A percentile compares a stretch with the other conserved stretches of the same genome.
Conservation (phyloP, 2,329 filamentous ascomycete genomes). For the Aspergillus piperis region DNA sequence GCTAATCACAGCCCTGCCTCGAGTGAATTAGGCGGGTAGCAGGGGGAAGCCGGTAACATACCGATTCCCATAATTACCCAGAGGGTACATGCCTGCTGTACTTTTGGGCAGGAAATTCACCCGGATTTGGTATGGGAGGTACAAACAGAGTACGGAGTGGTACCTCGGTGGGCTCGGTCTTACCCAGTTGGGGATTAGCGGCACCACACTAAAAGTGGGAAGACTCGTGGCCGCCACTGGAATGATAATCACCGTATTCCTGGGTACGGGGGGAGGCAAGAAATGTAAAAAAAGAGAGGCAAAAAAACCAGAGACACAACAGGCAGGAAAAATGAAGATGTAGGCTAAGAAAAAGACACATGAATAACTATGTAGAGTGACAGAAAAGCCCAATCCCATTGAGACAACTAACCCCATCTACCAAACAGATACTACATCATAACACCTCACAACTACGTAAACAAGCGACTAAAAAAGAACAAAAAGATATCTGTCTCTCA, state of each 20-base stretch:
- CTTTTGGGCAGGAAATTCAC: conserved; percentile 16
- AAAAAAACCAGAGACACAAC: not conserved
- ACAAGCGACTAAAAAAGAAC: too few relatives aligned
- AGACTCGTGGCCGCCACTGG: conserved; percentile 30
- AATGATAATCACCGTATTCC: conserved; percentile 17
- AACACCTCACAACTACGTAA: too few relatives aligned
- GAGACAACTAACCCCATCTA: too few relatives aligned
- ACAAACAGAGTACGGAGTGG: conserved; percentile 10
- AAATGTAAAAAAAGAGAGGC: not conserved
- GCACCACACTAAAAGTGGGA: conserved; percentile 18
- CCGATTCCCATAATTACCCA: conserved; percentile 1
- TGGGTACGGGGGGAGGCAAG: conserved; percentile 9
- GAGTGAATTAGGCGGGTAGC: not conserved
- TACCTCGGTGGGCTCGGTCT: conserved; percentile 7
- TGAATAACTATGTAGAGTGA: too few relatives aligned
- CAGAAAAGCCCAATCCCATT: too few relatives aligned
- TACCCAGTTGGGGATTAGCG: conserved; percentile 11
- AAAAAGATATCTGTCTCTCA: too few relatives aligned
- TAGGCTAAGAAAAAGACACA: too few relatives aligned
- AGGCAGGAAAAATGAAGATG: not conserved
- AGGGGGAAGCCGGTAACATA: conserved; percentile 1
- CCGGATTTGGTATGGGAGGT: conserved; percentile 15
- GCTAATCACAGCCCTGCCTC: not conserved
- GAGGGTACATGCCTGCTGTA: conserved; percentile 10
- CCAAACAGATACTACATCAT: too few relatives aligned